phyloP scores from a whole-genome alignment of 768 basidiomycete genomes.

The Lactarius sanguifluus region DNA sequence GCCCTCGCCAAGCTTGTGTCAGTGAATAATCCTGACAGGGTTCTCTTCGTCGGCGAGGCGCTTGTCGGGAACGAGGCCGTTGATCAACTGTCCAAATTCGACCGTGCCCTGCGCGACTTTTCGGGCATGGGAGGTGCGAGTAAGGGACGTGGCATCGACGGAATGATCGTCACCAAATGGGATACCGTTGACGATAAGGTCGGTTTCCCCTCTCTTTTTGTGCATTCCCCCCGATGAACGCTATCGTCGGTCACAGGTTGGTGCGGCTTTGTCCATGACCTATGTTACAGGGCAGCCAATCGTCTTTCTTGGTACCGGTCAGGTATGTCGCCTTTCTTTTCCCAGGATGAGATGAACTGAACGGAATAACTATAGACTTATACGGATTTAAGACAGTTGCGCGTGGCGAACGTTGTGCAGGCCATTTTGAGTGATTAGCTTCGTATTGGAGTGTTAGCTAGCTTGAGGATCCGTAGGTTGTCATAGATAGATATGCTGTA shows the following conservation, averaged over 20 bases:
- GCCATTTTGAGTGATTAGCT: constrained; percentile 78
- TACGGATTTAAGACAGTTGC: constrained; percentile 88
- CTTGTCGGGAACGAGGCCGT: constrained; percentile 98
- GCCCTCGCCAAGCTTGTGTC: constrained; percentile 97
- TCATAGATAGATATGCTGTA: too few species aligned
- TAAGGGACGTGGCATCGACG: constrained; percentile 91
- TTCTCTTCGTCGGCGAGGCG: constrained; percentile 97
- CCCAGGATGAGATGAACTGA: neutral
- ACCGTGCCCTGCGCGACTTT: constrained; percentile 90
- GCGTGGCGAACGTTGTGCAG: constrained; percentile 90
- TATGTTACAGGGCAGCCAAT: constrained; percentile 99
- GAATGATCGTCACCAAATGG: constrained; percentile 98
- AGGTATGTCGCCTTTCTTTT: constrained; percentile 51
- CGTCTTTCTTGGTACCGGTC: constrained; percentile 96
- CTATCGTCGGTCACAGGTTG: constrained; percentile 59
- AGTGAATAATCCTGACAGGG: constrained; percentile 94
- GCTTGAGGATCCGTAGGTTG: too few species aligned
- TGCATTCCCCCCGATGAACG: neutral
- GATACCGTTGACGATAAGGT: constrained; percentile 98
- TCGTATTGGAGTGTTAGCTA: too few species aligned
- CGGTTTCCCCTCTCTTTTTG: constrained; percentile 29
- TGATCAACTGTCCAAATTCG: constrained; percentile 96
- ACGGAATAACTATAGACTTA: constrained; percentile 65
- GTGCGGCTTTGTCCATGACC: constrained; percentile 98
- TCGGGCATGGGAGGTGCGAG: constrained; percentile 64